Evolutionary conservation across 352 stramenopile genomes (phyloP), one percentile per base, ranked within the genome.

Genomic region (Phytophthora idaei): DNA sequence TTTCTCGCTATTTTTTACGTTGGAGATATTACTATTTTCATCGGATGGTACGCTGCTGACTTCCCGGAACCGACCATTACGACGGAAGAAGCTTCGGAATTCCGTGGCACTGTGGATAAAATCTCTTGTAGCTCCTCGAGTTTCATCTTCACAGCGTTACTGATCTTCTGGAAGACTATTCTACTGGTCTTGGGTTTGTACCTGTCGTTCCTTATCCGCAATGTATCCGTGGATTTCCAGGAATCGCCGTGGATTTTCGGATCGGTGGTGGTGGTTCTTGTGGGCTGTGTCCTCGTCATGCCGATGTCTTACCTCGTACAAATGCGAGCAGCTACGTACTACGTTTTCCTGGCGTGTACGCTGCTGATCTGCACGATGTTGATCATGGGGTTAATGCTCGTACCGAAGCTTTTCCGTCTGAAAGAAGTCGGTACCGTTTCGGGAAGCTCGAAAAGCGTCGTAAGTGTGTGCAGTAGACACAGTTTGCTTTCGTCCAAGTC

Each of bases 181-280:
- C 5, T 88, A 45, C 67, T 87, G 25, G 70, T 81, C 11, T 0
- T 71, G 4, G 77, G 75, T 0, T 58, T 86, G 10, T 89, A 82
- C 49, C 29, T 87, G 9, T 83, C 76, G 36, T 87, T 90, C 50
- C 42, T 87, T 3, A 90, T 89, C 60, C 81, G 76, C n/a, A 75
- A 87, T 17, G 80, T 87, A n/a, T 88, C 79, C 29, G 59, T 71
- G 0, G 81, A 90, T 55, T 90, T 90, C 50, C 83, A 92, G 48
- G 83, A 92, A 31, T 77, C 81, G 5, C 71, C 83, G 47, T 90
- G 83, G 83, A 90, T 86, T 34, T 83, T 89, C 47, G 71, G 60
- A 1, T 85, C 83, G 0, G 69, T 74, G 0, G 4, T 80, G 0
- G 63, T 90, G 2, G 81, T 93, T 28, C 60, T 92, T 2, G 64